These are phyloP conservation scores for Dichomitus squalens DNA, from an alignment of 1,284 basidiomycete genomes.

Conservation along the genomic window DNA sequence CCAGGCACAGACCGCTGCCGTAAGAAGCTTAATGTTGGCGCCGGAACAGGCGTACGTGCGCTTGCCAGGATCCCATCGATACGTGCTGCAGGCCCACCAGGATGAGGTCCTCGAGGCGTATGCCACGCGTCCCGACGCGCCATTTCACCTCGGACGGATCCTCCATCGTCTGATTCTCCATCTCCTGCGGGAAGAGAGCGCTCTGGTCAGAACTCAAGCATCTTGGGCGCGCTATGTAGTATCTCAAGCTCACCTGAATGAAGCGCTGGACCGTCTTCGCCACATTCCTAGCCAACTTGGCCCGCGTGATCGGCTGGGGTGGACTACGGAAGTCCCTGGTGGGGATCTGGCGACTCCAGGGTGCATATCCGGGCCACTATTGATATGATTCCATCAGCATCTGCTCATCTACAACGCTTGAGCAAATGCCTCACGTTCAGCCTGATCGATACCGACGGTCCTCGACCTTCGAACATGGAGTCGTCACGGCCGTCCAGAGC, in stretches of 20 bases:
- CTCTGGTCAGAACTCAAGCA: background rate
- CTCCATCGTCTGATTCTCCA: slow-evolving; percentile 33
- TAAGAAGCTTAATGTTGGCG: slow-evolving; percentile 7
- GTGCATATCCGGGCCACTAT: slow-evolving; percentile 77
- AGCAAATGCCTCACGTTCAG: slow-evolving; percentile 51
- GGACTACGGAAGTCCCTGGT: slow-evolving; percentile 76
- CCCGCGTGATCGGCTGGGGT: slow-evolving; percentile 60
- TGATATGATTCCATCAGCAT: background rate
- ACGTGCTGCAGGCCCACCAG: slow-evolving; percentile 79
- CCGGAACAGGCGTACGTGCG: slow-evolving; percentile 58
- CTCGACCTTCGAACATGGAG: slow-evolving; percentile 64
- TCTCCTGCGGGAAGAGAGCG: slow-evolving; percentile 41
- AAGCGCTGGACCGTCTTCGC: slow-evolving; percentile 42
- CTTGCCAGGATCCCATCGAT: slow-evolving; percentile 78
- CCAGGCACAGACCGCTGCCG: background rate
- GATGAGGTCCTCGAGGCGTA: slow-evolving; percentile 64
- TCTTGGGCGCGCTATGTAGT: background rate
- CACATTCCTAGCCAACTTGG: slow-evolving; percentile 43
- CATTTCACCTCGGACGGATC: slow-evolving; percentile 59
- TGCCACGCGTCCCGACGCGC: slow-evolving; percentile 58
- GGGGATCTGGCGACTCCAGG: slow-evolving; percentile 78
- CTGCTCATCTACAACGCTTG: background rate
- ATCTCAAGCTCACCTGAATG: slow-evolving; percentile 33
- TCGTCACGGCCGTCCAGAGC: slow-evolving; percentile 55
- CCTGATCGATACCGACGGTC: slow-evolving; percentile 76